phyloP scores from a whole-genome alignment of 495 filamentous ascomycete genomes.

The Podospora bellae-mahoneyi region DNA sequence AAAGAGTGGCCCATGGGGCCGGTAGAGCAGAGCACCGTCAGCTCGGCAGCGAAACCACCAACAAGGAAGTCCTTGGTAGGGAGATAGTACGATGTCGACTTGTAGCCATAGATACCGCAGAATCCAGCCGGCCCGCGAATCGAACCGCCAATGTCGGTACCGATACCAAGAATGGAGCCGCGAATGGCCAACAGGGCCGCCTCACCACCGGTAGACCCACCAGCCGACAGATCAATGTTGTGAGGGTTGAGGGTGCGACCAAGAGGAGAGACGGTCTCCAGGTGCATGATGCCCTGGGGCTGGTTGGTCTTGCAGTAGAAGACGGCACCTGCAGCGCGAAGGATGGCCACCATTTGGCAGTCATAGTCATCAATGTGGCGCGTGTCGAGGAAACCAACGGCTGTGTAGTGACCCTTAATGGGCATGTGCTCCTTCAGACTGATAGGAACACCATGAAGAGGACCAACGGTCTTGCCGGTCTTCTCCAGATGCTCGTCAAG shows the following conservation, averaged over 20 bases:
- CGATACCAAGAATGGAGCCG: slow-evolving; percentile 47
- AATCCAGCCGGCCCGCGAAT: slow-evolving; percentile 59
- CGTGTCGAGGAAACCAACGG: slow-evolving; percentile 57
- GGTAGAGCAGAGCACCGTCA: slow-evolving; percentile 32
- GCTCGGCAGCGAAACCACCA: slow-evolving; percentile 25
- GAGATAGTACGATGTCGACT: slow-evolving; percentile 54
- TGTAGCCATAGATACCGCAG: slow-evolving; percentile 57
- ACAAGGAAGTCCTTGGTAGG: slow-evolving; percentile 51
- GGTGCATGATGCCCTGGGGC: slow-evolving; percentile 53
- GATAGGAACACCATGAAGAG: slow-evolving; percentile 66
- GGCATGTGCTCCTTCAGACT: slow-evolving; percentile 65
- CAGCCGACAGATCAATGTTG: slow-evolving; percentile 58
- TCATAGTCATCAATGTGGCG: slow-evolving; percentile 20
- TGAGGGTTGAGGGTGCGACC: slow-evolving; percentile 63
- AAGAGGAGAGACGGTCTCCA: slow-evolving; percentile 30
- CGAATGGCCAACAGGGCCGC: slow-evolving; percentile 47
- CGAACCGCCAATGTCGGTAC: slow-evolving; percentile 71
- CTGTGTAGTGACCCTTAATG: slow-evolving; percentile 54
- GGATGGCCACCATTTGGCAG: slow-evolving; percentile 37
- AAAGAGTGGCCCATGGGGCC: slow-evolving; percentile 31
- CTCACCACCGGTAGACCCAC: slow-evolving; percentile 63
- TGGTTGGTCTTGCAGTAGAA: slow-evolving; percentile 55
- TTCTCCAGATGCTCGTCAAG: slow-evolving; percentile 52
- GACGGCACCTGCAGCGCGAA: slow-evolving; percentile 46
- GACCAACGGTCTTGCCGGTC: slow-evolving; percentile 54